phyloP scores from a whole-genome alignment of 108 stramenopile species.

The Cylindrotheca fusiformis region DNA sequence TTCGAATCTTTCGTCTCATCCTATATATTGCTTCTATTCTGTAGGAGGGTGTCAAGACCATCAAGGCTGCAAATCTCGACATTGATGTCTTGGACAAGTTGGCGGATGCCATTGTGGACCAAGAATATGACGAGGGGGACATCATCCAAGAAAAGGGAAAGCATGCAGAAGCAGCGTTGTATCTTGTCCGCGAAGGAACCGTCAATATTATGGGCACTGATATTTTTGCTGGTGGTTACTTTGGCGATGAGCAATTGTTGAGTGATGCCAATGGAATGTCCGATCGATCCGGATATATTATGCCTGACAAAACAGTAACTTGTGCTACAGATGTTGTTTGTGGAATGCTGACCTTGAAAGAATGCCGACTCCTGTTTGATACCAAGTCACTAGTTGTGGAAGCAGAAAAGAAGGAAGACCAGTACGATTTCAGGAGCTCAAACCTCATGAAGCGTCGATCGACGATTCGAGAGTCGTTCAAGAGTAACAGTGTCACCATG shows the following conservation, averaged over 20 bases:
- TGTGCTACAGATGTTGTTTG: slow-evolving; percentile 45
- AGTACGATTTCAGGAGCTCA: neutral
- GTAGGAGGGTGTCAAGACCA: slow-evolving; percentile 22
- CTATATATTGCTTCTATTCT: neutral
- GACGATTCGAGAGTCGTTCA: neutral
- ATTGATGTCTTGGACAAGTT: slow-evolving; percentile 44
- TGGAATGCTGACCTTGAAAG: slow-evolving; percentile 59
- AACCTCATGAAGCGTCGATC: neutral
- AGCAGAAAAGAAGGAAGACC: neutral
- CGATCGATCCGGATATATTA: neutral
- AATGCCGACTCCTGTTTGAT: slow-evolving; percentile 63
- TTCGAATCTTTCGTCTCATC: too few species aligned
- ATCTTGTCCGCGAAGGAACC: slow-evolving; percentile 56
- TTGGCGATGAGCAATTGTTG: slow-evolving; percentile 55
- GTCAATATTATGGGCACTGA: slow-evolving; percentile 3
- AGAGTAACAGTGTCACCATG: slow-evolving; percentile 14
- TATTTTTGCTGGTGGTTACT: slow-evolving; percentile 41
- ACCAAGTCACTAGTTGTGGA: slow-evolving; percentile 12
- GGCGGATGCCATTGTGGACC: slow-evolving; percentile 33
- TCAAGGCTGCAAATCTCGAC: slow-evolving; percentile 44
- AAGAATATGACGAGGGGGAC: slow-evolving; percentile 54
- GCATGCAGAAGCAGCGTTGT: slow-evolving; percentile 37
- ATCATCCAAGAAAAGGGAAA: slow-evolving; percentile 80
- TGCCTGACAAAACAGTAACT: slow-evolving; percentile 27
- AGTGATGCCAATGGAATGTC: slow-evolving; percentile 2